Evolutionary conservation across 2,329 filamentous ascomycete species (phyloP).

Genomic region (Penicillium sp.): DNA sequence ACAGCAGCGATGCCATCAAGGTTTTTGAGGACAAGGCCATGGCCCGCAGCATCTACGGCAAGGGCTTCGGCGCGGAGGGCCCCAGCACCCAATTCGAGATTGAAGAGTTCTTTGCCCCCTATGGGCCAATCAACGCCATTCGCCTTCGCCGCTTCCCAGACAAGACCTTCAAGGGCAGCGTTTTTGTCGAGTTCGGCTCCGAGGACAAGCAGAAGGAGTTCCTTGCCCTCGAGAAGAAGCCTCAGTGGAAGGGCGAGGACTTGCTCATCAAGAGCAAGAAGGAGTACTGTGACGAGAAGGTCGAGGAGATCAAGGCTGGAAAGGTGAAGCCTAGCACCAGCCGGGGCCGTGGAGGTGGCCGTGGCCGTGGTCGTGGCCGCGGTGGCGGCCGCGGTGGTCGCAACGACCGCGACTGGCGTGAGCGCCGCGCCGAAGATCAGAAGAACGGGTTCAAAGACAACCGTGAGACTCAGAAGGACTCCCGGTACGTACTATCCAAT

Average conservation of each 20-base stretch:
- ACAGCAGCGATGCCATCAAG: conserved; percentile 54
- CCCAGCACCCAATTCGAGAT: conserved; percentile 86
- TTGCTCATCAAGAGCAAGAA: conserved; percentile 84
- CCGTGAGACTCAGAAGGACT: conserved; percentile 40
- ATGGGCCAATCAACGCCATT: conserved; percentile 74
- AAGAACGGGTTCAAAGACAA: conserved; percentile 40
- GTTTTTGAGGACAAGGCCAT: conserved; percentile 64
- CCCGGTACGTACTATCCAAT: conserved; percentile 39
- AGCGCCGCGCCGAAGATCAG: conserved; percentile 46
- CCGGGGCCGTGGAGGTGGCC: conserved; percentile 46
- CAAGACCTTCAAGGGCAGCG: conserved; percentile 87
- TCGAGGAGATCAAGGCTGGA: conserved; percentile 66
- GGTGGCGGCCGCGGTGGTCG: conserved; percentile 29
- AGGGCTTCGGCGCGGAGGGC: conserved; percentile 90
- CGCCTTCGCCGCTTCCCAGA: conserved; percentile 75
- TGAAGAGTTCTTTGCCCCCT: conserved; percentile 83
- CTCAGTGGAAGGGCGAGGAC: conserved; percentile 77
- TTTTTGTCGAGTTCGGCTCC: conserved; percentile 86
- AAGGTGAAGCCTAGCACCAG: conserved; percentile 60
- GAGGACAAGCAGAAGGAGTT: conserved; percentile 79
- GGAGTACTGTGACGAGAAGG: conserved; percentile 78
- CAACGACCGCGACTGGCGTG: conserved; percentile 44
- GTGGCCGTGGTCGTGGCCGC: conserved; percentile 32
- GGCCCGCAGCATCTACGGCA: conserved; percentile 78
- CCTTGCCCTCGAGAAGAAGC: conserved; percentile 72